A percentile compares a stretch with the other conserved stretches of the same genome.
Conservation (phyloP, 495 filamentous ascomycete species). For the Elaphomyces granulatus region DNA sequence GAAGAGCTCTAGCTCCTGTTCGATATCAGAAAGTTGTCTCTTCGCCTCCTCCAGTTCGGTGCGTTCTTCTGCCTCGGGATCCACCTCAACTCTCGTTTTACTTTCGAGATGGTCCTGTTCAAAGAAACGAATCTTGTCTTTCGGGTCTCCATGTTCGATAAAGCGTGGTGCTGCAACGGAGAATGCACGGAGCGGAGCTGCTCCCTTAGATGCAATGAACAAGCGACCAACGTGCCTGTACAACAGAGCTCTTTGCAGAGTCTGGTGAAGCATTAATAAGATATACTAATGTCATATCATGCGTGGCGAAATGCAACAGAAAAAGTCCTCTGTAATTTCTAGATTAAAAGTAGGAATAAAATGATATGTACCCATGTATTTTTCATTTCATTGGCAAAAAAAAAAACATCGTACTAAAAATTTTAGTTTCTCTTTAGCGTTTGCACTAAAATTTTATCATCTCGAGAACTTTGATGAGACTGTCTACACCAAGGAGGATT, state of each 20-base stretch:
- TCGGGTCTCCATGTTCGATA: slow-evolving; percentile 22
- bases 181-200: slow-evolving; percentile 17
- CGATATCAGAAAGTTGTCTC: slow-evolving; percentile 33
- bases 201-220: slow-evolving; percentile 1
- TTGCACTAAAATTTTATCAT: too few species aligned
- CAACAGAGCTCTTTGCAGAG: slow-evolving; percentile 32
- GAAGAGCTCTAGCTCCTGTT: slow-evolving; percentile 37
- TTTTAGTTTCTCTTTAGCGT: too few species aligned
- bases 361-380: too few species aligned
- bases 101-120: slow-evolving; percentile 25
- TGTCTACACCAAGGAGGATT: too few species aligned
- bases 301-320: too few species aligned
- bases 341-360: too few species aligned
- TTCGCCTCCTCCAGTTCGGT: slow-evolving; percentile 30
- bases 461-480: too few species aligned
- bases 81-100: slow-evolving; percentile 23
- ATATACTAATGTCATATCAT: slow-evolving; percentile 18
- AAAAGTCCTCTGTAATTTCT: too few species aligned
- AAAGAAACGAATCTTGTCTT: slow-evolving; percentile 32
- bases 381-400: too few species aligned
- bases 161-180: slow-evolving; percentile 21
- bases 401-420: too few species aligned
- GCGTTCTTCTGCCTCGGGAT: slow-evolving; percentile 40
- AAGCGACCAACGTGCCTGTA: slow-evolving; percentile 25
- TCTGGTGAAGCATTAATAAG: slow-evolving; percentile 35